These are phyloP conservation scores for Oligophagozyma castellii DNA, from an alignment of 1,139 yeast genomes.

Conservation along the genomic window DNA sequence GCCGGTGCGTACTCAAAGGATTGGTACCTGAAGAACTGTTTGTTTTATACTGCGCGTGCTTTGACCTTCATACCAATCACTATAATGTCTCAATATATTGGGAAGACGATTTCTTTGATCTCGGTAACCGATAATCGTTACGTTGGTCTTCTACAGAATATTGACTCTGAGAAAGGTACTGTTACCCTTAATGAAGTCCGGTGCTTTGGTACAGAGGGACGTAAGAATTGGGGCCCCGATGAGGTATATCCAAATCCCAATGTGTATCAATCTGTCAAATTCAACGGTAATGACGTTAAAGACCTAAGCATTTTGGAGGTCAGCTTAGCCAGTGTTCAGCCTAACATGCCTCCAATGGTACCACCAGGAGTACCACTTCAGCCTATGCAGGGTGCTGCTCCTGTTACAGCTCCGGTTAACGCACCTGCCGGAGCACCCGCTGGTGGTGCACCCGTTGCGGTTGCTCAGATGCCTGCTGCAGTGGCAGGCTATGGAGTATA, in stretches of 20 bases:
- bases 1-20: too few relatives aligned
- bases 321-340: slow-evolving; percentile 23
- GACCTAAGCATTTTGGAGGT: slow-evolving; percentile 73
- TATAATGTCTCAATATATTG: slow-evolving; percentile 73
- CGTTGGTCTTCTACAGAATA: slow-evolving; percentile 75
- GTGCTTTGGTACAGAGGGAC: slow-evolving; percentile 87
- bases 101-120: slow-evolving; percentile 80
- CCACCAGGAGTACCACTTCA: slow-evolving; percentile 1
- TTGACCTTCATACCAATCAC: neutral
- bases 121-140: slow-evolving; percentile 79
- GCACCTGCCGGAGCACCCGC: slow-evolving; percentile 1
- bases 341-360: slow-evolving; percentile 18
- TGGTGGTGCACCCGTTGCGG: slow-evolving; percentile 3
- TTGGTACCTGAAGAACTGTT: too few relatives aligned
- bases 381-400: slow-evolving; percentile 1
- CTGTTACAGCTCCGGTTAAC: neutral
- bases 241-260: slow-evolving; percentile 69
- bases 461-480: slow-evolving; percentile 20
- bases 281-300: slow-evolving; percentile 87
- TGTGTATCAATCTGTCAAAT: slow-evolving; percentile 67
- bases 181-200: slow-evolving; percentile 75
- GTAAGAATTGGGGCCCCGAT: slow-evolving; percentile 56
- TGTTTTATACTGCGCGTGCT: too few relatives aligned
- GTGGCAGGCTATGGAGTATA: slow-evolving; percentile 25
- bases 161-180: slow-evolving; percentile 85